Percentiles rank a stretch among this genome's conserved stretches.
These are phyloP conservation scores for Tricladium varicosporioides DNA, from an alignment of 2,329 filamentous ascomycete genomes.

Conservation along the genomic window DNA sequence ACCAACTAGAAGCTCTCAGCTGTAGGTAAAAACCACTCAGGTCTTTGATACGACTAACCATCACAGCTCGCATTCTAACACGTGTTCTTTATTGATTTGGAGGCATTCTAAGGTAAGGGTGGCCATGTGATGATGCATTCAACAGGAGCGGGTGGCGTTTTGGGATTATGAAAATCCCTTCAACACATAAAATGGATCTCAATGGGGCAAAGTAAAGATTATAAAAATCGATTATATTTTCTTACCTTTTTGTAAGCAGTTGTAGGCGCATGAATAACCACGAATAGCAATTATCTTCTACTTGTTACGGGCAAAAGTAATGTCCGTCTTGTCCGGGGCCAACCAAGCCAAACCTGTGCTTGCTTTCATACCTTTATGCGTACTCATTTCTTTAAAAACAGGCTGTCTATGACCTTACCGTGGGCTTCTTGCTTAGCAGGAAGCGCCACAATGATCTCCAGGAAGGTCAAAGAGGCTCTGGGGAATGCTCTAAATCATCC, in stretches of 20 bases:
- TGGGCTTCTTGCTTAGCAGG: too few relatives aligned
- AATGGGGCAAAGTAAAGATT: background rate
- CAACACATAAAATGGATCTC: conserved; percentile 19
- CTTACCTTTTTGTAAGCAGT: background rate
- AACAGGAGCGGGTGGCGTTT: conserved; percentile 25
- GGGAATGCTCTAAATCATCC: too few relatives aligned
- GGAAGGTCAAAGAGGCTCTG: too few relatives aligned
- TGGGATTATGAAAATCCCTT: conserved; percentile 21
- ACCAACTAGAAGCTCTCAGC: conserved; percentile 75
- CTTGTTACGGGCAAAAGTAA: too few relatives aligned
- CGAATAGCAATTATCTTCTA: too few relatives aligned
- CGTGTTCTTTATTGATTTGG: conserved; percentile 36
- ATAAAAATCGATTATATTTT: background rate
- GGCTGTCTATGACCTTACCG: too few relatives aligned
- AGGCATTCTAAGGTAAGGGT: conserved; percentile 2
- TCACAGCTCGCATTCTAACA: conserved; percentile 37
- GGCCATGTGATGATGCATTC: conserved; percentile 20
- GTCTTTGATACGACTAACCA: conserved; percentile 4
- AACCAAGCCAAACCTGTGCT: too few relatives aligned
- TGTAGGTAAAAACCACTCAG: conserved; percentile 53
- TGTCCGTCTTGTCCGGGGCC: too few relatives aligned
- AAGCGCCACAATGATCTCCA: too few relatives aligned
- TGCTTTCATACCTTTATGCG: too few relatives aligned
- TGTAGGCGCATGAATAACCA: background rate
- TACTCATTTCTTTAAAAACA: too few relatives aligned